Evolutionary conservation across 2,329 filamentous ascomycete genomes (phyloP).

Genomic region (Pestalotiopsis sp.): DNA sequence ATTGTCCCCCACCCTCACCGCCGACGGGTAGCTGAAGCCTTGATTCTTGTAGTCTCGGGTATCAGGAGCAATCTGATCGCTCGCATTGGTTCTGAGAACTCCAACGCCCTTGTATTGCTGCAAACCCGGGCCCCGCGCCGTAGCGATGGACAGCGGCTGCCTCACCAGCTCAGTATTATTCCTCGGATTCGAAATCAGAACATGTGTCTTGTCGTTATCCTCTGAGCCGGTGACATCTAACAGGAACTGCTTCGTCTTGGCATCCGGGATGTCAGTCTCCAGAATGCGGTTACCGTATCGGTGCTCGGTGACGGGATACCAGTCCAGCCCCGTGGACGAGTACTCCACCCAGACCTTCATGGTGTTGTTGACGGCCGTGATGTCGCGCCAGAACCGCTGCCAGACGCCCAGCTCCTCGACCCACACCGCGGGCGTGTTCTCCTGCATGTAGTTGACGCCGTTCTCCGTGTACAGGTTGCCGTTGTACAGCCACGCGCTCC

Average conservation of each 20-base stretch:
- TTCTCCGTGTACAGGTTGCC: constrained; percentile 18
- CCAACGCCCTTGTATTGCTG: constrained; percentile 17
- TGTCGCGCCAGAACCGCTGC: constrained; percentile 28
- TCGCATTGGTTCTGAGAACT: constrained; percentile 24
- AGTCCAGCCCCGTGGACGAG: constrained; percentile 16
- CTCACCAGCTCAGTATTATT: constrained; percentile 19
- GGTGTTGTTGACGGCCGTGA: constrained; percentile 20
- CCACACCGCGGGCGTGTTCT: constrained; percentile 25
- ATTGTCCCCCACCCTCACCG: constrained; percentile 21
- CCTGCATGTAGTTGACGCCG: constrained; percentile 22
- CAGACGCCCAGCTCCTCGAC: constrained; percentile 23
- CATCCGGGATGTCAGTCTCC: constrained; percentile 24
- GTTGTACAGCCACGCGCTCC: constrained; percentile 24
- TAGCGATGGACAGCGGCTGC: constrained; percentile 21
- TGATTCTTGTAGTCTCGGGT: constrained; percentile 23
- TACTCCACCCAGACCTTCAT: constrained; percentile 25
- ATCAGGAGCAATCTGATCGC: constrained; percentile 21
- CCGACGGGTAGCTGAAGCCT: constrained; percentile 25
- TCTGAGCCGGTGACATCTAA: constrained; percentile 14
- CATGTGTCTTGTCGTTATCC: not conserved
- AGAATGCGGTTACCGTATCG: constrained; percentile 21
- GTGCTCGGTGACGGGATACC: constrained; percentile 21
- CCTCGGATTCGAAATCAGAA: constrained; percentile 20
- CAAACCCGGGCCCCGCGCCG: constrained; percentile 15
- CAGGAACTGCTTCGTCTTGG: constrained; percentile 24